These are phyloP conservation scores for Xerophyta viscosa DNA, from an alignment of 106 monocot species.

Conservation along the genomic window DNA sequence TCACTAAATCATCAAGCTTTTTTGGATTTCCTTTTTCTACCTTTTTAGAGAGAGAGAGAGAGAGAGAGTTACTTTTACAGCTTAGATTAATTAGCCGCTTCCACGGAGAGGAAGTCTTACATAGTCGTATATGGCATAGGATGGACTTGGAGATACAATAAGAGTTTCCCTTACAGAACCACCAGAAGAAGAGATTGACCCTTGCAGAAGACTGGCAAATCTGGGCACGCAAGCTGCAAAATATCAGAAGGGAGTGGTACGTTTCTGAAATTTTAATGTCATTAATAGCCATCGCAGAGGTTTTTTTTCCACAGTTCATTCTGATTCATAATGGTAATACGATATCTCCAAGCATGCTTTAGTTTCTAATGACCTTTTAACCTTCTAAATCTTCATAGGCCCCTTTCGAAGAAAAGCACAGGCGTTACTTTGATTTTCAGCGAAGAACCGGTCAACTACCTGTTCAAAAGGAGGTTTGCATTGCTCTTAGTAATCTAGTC, in stretches of 20 bases:
- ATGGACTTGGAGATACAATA: constrained; percentile 99
- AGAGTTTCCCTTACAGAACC: constrained; percentile 97
- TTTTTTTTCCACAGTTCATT: too few species aligned
- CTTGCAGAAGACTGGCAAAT: constrained; percentile 89
- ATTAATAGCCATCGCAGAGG: too few species aligned
- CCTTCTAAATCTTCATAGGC: constrained; percentile 28
- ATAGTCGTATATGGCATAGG: constrained; percentile 23
- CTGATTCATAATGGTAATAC: too few species aligned
- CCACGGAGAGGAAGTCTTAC: too few species aligned
- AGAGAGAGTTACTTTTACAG: too few species aligned
- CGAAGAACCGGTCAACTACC: constrained; percentile 90
- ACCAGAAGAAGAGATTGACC: constrained; percentile 99
- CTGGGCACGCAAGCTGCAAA: constrained; percentile 76
- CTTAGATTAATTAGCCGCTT: too few species aligned
- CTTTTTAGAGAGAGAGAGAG: too few species aligned
- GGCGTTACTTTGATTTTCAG: constrained; percentile 96
- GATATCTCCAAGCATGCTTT: background rate
- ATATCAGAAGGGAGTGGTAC: constrained; percentile 84
- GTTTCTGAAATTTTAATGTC: too few species aligned
- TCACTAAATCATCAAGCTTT: too few species aligned
- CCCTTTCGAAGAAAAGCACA: constrained; percentile 91
- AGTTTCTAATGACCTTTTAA: background rate
- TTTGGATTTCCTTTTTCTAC: too few species aligned
- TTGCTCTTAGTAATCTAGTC: background rate
- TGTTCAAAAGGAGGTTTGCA: constrained; percentile 78